Base-by-base conservation (phyloP, 179 eudicot species). In the Silene vulgaris region DNA sequence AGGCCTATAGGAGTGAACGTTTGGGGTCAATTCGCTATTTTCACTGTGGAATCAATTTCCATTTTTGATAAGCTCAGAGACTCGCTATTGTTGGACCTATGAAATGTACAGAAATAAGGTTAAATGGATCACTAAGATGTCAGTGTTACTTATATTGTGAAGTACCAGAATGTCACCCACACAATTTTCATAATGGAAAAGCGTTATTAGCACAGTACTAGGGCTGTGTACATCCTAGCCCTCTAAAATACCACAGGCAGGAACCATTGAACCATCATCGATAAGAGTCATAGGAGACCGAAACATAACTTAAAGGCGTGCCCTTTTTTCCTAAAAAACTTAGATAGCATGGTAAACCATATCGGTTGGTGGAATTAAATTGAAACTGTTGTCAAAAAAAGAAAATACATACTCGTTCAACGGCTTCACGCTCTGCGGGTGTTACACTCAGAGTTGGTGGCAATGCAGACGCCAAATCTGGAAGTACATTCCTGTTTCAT, bases 361-460 rank as follows among this genome's bases (percentile, higher is more conserved):
- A 45, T 19, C 3, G 2, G 2, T 13, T 12, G 43, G 21, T 26
- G 17, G 14, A 60, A 11, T 13, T 4, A n/a, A 62, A 37, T 5
- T 37, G 23, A 57, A 37, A 28, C 20, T 29, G 32, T 26, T 17
- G 5, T 20, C 8, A 20, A 23, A 16, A 2, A 40, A 30, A 65
- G 32, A 50, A 13, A 19, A 43, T 65, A 84, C 91, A 79, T 88
- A 94, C 97, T 12, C 98, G 96, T 81, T 88, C 97, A 74, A 94
- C 86, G 72, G 98, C 97, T 77, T 94, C 96, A 37, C 87, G 91
- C 77, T 94, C 98, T 80, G 92, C 97, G 1, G 96, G 89, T 69
- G 98, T 94, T 59, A 94, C 97, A 37, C 88, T 74, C 70, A 92
- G 84, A 77, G 97, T 83, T 77, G 86, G 91, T 68, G 97, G 98